phyloP scores from a whole-genome alignment of 768 basidiomycete species.

The Calvatia gigantea region DNA sequence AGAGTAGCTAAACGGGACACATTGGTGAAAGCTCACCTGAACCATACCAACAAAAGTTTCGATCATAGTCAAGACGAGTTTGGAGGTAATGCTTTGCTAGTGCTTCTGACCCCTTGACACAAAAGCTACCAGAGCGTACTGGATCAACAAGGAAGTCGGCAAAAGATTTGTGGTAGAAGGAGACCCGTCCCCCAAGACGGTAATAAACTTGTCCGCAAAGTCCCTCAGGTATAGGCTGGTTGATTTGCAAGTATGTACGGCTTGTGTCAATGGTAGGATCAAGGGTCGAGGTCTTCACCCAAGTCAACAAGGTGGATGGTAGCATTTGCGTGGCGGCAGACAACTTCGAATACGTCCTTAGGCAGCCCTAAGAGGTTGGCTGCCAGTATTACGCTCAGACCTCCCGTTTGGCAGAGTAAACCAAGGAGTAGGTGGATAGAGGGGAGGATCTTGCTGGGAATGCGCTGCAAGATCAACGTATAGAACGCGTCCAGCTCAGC shows the following conservation, averaged over 20 bases:
- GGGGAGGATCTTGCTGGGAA: constrained; percentile 27
- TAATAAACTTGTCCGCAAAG: background rate
- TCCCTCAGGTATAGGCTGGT: too few species aligned
- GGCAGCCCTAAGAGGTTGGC: background rate
- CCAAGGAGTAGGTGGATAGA: constrained; percentile 25
- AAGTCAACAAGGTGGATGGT: background rate
- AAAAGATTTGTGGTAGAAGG: background rate
- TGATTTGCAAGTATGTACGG: background rate
- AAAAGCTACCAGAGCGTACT: background rate
- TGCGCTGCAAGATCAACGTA: constrained; percentile 1
- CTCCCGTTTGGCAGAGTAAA: too few species aligned
- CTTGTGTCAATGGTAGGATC: background rate
- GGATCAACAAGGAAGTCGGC: background rate
- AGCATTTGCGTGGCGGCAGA: background rate
- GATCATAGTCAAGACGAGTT: background rate
- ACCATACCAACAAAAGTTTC: background rate
- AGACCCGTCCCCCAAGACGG: background rate
- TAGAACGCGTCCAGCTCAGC: constrained; percentile 15
- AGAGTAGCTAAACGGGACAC: background rate
- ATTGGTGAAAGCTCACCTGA: background rate
- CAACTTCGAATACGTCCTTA: background rate
- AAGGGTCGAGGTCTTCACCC: background rate
- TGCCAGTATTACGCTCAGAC: background rate
- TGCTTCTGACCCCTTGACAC: too few species aligned
- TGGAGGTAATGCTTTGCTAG: background rate